Base-by-base conservation (phyloP, 1,284 basidiomycete species). In the Ustilago nuda region DNA sequence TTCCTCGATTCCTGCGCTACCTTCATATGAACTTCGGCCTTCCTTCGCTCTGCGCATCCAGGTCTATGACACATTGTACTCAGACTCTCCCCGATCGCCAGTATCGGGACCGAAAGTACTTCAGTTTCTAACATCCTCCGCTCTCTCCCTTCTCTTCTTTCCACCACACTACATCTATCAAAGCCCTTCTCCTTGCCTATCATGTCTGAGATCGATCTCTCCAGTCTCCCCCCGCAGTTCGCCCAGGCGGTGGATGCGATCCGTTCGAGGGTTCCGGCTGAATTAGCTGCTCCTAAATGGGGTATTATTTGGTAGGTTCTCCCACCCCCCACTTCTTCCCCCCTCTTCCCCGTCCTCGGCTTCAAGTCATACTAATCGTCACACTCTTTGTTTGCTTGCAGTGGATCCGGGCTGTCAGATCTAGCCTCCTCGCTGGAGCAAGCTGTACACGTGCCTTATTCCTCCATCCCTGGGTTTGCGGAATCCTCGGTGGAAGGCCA, bases 401-500 rank as follows among this genome's bases (percentile, higher is more conserved):
- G 72, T 51, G 81, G 81, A 1, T 80, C 77, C 0, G 81, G 81
- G 3, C 59, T 82, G 15, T 67, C 70, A 9, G 79, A 76, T 0
- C 60, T 82, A 2, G 79, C 71, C 0, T 72, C 66, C 2, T 59
- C 62, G 33, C 65, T 82, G 4, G 50, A 62, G 23, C 55, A 55
- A 4, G 62, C 56, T 9, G 71, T 82, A 4, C 70, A 79, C 36
- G 69, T 82, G 0, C 66, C 77, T 0, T 82, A 82, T 61, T 61
- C 63, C 19, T 55, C 62, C 1, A 81, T 82, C 45, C 79, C 81
- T 1, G 80, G 78, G 7, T 79, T 82, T 36, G 56, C 75, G 2
- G 52, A 62, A 53, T 60, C 36, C 12, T 62, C 80, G 90, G 93
- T 94, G 11, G 87, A 86, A 30, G 93, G 93, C 23, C 93, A 94